Conservation (phyloP, 176 grass and related monocot species). For the barley (Hordeum vulgare) region DNA sequence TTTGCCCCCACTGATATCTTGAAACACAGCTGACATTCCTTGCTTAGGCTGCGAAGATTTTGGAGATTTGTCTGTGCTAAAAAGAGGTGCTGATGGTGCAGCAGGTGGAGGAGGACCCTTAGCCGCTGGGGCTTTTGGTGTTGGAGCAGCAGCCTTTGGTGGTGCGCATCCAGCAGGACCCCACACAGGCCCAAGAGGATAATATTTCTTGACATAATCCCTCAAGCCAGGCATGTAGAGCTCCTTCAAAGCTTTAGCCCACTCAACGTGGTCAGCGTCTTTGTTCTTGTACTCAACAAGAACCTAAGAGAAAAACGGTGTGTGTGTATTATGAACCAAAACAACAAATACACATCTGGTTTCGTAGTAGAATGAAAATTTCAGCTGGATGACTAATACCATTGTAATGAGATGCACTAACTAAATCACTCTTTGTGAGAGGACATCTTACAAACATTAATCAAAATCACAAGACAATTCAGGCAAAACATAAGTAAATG, state of each 20-base stretch:
- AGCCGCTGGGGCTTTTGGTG: constrained; percentile 43
- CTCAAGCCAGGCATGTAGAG: constrained; percentile 73
- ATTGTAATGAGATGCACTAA: not conserved
- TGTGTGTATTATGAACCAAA: not conserved
- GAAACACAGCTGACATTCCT: constrained; percentile 93
- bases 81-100: constrained; percentile 56
- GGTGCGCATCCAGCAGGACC: constrained; percentile 31
- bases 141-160: constrained; percentile 47
- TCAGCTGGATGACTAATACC: not conserved
- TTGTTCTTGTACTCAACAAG: constrained; percentile 95
- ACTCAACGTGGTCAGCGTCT: constrained; percentile 88
- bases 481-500: not conserved
- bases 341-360: not conserved
- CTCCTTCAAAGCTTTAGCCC: constrained; percentile 95
- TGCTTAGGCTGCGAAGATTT: constrained; percentile 56
- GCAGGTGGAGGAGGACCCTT: constrained; percentile 62
- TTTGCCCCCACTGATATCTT: constrained; percentile 81
- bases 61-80: constrained; percentile 42
- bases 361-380: not conserved
- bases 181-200: constrained; percentile 83
- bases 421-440: not conserved
- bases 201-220: constrained; percentile 93
- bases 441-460: not conserved
- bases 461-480: not conserved
- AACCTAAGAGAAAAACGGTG: constrained; percentile 43